Evolutionary conservation across 148 eudicot genomes (phyloP).

Genomic region (Cornus controversa): DNA sequence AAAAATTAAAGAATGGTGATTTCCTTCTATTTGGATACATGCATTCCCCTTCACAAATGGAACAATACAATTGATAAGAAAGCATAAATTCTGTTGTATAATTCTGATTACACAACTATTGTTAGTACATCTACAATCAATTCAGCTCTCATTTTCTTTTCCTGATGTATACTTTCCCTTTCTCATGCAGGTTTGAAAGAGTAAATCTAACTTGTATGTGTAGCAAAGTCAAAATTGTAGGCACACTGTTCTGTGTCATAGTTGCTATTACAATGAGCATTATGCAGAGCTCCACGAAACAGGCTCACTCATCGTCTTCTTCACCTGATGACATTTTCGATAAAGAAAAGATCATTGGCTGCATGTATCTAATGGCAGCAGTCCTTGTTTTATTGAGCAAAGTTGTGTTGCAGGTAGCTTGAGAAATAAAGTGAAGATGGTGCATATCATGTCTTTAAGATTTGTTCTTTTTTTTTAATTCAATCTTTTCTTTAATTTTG

Average conservation of each 20-base stretch:
- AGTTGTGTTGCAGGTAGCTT: slow-evolving; percentile 57
- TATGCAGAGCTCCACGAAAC: slow-evolving; percentile 36
- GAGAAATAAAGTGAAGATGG: background rate
- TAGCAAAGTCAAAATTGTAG: slow-evolving; percentile 59
- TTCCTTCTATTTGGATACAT: too few relatives aligned
- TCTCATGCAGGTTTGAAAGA: slow-evolving; percentile 68
- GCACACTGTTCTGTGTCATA: slow-evolving; percentile 63
- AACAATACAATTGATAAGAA: too few relatives aligned
- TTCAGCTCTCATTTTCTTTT: background rate
- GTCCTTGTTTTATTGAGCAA: slow-evolving; percentile 52
- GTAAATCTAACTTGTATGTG: slow-evolving; percentile 45
- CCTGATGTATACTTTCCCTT: too few relatives aligned
- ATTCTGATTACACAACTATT: too few relatives aligned
- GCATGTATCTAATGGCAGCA: slow-evolving; percentile 59
- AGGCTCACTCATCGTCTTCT: background rate
- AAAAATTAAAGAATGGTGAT: too few relatives aligned
- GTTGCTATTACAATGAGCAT: slow-evolving; percentile 70
- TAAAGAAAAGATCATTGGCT: slow-evolving; percentile 40
- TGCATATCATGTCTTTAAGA: background rate
- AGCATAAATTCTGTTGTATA: too few relatives aligned
- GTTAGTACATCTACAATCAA: too few relatives aligned
- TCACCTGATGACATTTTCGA: slow-evolving; percentile 20
- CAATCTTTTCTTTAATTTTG: background rate
- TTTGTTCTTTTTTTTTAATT: background rate
- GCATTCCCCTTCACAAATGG: too few relatives aligned